A percentile compares a stretch with the other conserved stretches of the same genome.
phyloP scores from a whole-genome alignment of 257 asterid species.

The Fraxinus americana region DNA sequence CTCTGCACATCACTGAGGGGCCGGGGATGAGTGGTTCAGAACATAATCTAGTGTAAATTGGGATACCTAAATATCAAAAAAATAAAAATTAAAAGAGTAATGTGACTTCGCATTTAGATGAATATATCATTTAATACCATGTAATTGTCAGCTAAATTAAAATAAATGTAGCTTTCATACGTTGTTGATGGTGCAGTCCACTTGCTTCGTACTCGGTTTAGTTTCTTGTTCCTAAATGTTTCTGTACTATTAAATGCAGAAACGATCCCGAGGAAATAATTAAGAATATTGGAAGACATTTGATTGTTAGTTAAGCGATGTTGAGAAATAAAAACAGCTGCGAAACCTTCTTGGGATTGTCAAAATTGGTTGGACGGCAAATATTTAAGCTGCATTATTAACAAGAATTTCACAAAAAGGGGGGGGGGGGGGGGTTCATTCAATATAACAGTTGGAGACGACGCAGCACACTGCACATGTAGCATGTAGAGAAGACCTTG shows the following conservation, averaged over 20 bases:
- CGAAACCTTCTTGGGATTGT: conserved; percentile 36
- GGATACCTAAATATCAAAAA: too few species aligned
- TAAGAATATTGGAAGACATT: conserved; percentile 19
- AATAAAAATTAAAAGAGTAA: too few species aligned
- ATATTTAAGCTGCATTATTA: conserved; percentile 27
- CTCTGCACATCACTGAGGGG: too few species aligned
- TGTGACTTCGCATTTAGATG: too few species aligned
- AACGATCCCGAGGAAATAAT: conserved; percentile 51
- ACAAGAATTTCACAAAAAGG: conserved; percentile 5
- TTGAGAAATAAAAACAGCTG: conserved; percentile 23
- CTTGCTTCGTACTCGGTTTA: conserved; percentile 8
- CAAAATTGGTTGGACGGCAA: conserved; percentile 25
- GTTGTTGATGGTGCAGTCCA: background rate
- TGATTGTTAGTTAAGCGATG: conserved; percentile 54
- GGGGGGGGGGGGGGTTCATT: conserved; percentile 18
- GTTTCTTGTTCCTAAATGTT: background rate
- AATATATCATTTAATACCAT: too few species aligned
- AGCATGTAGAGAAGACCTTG: conserved; percentile 19
- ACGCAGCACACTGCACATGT: conserved; percentile 42
- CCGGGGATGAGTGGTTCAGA: too few species aligned
- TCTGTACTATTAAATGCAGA: conserved; percentile 22
- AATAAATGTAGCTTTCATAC: background rate
- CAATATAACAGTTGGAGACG: conserved; percentile 33
- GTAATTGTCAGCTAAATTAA: too few species aligned
- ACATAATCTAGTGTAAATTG: too few species aligned